Evolutionary conservation across 2,329 filamentous ascomycete species (phyloP), one percentile per base, ranked within the genome.

Genomic region (Colletotrichum lentis): DNA sequence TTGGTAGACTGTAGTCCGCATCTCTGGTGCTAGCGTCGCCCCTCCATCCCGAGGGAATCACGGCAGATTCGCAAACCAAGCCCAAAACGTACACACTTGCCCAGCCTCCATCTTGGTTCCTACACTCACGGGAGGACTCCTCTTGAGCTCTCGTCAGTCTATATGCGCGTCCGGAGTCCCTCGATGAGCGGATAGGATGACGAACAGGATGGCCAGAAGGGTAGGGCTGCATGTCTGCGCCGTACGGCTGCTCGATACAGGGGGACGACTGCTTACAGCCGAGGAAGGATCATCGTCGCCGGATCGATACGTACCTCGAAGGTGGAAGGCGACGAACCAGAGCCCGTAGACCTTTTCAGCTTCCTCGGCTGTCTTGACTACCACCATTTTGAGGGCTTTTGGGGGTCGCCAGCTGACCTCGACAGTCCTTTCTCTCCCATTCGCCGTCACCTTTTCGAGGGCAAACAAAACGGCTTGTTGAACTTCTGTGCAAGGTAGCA

Each of bases 21-120:
- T 43, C 12, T 5, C 22, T 43, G 6, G n/a, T 24, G 37, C 2
- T 20, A n/a, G 31, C 35, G 22, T 35, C 18, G 0, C 18, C 50
- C 24, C 46, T 39, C 64, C 57, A 47, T 43, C 44, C 37, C 44
- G 11, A 46, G 8, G 31, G 14, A 20, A 20, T 43, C n/a, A 24
- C 58, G 7, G 27, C 37, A 56, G 52, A 39, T 50, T 67, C 64
- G 58, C 64, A 67, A 63, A 24, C 64, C 53, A 67, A 54, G 22
- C 64, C 64, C 18, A 37, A 67, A 62, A 8, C 50, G 64, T 67
- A 44, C 46, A 62, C 24, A 37, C 52, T 46, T 4, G 52, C 52
- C 50, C 31, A 61, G 31, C 58, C 52, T 46, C 43, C 50, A 39
- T 52, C 43, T n/a, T 37, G 35, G 52, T 62, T 10, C 37, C 43